These are phyloP conservation scores for Magnusiomyces tetraspermus DNA, from an alignment of 1,139 yeast genomes.

Conservation along the genomic window DNA sequence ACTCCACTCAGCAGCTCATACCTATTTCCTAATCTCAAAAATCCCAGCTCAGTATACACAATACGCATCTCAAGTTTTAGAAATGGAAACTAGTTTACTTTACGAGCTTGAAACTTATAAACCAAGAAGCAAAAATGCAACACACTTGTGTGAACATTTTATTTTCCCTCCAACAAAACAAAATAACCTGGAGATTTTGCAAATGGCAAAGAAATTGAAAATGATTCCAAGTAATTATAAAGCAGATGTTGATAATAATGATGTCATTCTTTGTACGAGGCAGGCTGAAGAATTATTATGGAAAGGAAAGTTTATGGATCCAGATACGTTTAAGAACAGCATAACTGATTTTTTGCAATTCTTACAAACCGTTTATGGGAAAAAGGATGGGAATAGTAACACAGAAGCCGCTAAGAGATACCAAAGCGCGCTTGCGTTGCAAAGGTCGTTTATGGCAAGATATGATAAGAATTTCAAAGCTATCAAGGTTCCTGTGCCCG, in stretches of 20 bases:
- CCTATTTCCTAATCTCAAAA: background rate
- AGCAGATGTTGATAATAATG: too few relatives aligned
- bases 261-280: conserved; percentile 24
- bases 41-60: background rate
- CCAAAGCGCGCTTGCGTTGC: background rate
- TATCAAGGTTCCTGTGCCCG: conserved; percentile 21
- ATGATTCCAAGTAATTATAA: too few relatives aligned
- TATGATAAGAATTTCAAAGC: background rate
- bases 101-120: background rate
- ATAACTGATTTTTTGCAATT: conserved; percentile 60
- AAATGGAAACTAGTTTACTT: background rate
- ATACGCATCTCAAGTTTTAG: background rate
- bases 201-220: conserved; percentile 40
- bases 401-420: background rate
- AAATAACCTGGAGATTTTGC: conserved; percentile 62
- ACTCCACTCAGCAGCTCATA: background rate
- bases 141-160: background rate
- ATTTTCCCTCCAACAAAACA: background rate
- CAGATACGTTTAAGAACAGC: conserved; percentile 50
- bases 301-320: conserved; percentile 41
- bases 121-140: conserved; percentile 1
- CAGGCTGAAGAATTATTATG: conserved; percentile 40
- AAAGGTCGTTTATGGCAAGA: background rate
- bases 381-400: conserved; percentile 41
- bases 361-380: conserved; percentile 77